Evolutionary conservation across 2,329 filamentous ascomycete species (phyloP), one percentile per base, ranked within the genome.

Genomic region (Coniochaeta sp.): DNA sequence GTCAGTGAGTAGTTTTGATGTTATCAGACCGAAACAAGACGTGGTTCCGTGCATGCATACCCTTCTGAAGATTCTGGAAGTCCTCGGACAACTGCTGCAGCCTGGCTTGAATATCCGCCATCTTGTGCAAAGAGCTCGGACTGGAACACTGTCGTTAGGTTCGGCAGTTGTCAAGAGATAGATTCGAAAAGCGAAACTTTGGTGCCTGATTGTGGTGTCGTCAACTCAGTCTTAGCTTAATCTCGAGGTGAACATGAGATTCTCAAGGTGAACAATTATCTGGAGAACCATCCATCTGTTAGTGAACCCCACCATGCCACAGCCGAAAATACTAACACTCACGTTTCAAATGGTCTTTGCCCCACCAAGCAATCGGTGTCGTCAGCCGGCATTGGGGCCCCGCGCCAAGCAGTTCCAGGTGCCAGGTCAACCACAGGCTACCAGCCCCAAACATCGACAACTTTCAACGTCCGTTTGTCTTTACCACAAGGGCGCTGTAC

Each of bases 1-100:
- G 20, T 30, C 2, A 48, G 24, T 48, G 9, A 24, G 16, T 10
- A 7, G 26, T n/a, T 3, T 2, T n/a, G 12, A 12, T 12, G 35
- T 13, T 42, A 42, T 20, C 35, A 20, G 16, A 42, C 8, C n/a
- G n/a, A n/a, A n/a, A n/a, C n/a, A n/a, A n/a, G n/a, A n/a, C n/a
- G n/a, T n/a, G n/a, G n/a, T n/a, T n/a, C n/a, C n/a, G n/a, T n/a
- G n/a, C n/a, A n/a, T n/a, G n/a, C n/a, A n/a, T 67, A 89, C 91
- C 91, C 70, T 86, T 83, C 71, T 97, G 91, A 26, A 96, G 75
- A 65, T 87, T 86, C 66, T 91, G 86, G 66, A 87, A 97, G 58
- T 95, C 86, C 50, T 96, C 91, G 0, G 90, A 91, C 40, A 96
- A 81, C 50, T 78, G 74, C 72, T 96, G 91, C 24, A 96, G 77